A percentile compares a stretch with the other conserved stretches of the same genome.
Conservation (phyloP, 148 eudicot species). For the Amaranthus cruentus region DNA sequence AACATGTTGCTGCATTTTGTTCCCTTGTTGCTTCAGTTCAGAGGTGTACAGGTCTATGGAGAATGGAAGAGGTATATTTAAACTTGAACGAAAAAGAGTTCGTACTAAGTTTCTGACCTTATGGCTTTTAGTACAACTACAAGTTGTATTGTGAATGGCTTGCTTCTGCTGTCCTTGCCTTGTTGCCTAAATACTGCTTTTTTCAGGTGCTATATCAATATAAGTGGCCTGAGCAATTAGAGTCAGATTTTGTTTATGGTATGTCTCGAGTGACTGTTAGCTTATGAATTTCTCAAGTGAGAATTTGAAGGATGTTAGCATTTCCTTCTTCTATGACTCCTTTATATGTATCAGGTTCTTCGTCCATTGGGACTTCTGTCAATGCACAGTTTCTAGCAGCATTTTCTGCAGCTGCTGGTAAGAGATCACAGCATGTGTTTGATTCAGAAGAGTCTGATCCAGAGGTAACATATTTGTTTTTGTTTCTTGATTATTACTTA, state of each 20-base stretch:
- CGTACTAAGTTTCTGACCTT: not conserved
- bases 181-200: not conserved
- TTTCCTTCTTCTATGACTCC: slow-evolving; percentile 8
- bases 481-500: not conserved
- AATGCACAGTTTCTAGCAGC: slow-evolving; percentile 76
- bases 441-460: slow-evolving; percentile 96
- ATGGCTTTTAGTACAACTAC: not conserved
- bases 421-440: slow-evolving; percentile 41
- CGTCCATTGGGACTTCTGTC: slow-evolving; percentile 74
- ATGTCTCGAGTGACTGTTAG: slow-evolving; percentile 13
- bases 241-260: slow-evolving; percentile 83
- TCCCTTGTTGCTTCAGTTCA: slow-evolving; percentile 74
- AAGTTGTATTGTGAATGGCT: not conserved
- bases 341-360: slow-evolving; percentile 53
- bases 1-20: slow-evolving; percentile 59
- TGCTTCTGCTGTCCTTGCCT: not conserved
- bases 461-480: slow-evolving; percentile 41
- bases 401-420: slow-evolving; percentile 87
- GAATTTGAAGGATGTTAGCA: not conserved
- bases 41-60: slow-evolving; percentile 80
- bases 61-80: slow-evolving; percentile 72
- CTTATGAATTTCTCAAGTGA: not conserved
- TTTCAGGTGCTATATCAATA: slow-evolving; percentile 63
- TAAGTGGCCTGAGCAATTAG: slow-evolving; percentile 84
- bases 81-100: not conserved